Evolutionary conservation across 495 filamentous ascomycete species (phyloP).

Genomic region (Trypethelium eluteriae): DNA sequence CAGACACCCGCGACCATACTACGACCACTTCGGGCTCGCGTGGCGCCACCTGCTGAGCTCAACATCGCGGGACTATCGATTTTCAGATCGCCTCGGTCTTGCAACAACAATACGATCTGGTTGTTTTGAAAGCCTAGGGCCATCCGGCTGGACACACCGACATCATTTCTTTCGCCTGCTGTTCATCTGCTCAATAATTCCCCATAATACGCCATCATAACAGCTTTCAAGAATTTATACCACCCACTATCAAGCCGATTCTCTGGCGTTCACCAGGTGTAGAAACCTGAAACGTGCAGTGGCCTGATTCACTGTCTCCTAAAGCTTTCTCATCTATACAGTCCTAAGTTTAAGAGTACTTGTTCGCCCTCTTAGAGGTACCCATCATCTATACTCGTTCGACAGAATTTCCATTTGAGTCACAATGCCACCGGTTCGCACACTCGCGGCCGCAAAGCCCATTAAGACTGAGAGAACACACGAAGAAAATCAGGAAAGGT

Average conservation of each 20-base stretch:
- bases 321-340: too few relatives aligned
- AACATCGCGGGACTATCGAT: constrained; percentile 6
- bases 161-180: background rate
- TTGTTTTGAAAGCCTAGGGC: constrained; percentile 26
- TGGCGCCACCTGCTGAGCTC: constrained; percentile 11
- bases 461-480: constrained; percentile 63
- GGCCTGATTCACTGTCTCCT: too few relatives aligned
- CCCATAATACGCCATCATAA: too few relatives aligned
- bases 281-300: too few relatives aligned
- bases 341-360: too few relatives aligned
- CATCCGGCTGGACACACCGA: background rate
- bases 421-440: constrained; percentile 42
- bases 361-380: background rate
- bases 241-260: too few relatives aligned
- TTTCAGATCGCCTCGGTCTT: constrained; percentile 8
- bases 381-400: background rate
- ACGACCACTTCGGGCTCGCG: background rate
- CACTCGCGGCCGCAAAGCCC: constrained; percentile 40
- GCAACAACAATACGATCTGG: constrained; percentile 28
- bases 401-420: background rate
- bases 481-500: constrained; percentile 90
- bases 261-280: too few relatives aligned
- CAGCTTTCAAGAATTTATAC: too few relatives aligned
- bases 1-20: background rate
- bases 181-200: background rate